A percentile compares a stretch with the other conserved stretches of the same genome.
phyloP scores from a whole-genome alignment of 2,329 filamentous ascomycete species.

The Pseudogymnoascus sp. region DNA sequence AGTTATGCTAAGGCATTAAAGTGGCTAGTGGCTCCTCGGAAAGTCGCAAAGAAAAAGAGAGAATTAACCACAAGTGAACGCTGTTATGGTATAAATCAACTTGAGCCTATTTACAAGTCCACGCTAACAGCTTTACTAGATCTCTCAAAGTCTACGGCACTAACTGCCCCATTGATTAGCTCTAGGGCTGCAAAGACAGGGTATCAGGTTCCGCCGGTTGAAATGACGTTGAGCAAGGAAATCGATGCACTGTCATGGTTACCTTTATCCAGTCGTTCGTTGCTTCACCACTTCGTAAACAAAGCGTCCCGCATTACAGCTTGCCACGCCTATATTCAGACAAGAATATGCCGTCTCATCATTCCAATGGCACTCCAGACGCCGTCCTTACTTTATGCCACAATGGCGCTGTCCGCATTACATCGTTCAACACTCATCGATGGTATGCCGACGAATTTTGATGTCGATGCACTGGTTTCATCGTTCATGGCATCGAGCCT shows the following conservation, averaged over 20 bases:
- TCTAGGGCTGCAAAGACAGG: not conserved
- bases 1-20: constrained; percentile 35
- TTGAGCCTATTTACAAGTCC: not conserved
- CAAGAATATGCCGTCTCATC: constrained; percentile 34
- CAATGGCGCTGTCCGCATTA: constrained; percentile 35
- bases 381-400: constrained; percentile 35
- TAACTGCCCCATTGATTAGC: not conserved
- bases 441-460: constrained; percentile 28
- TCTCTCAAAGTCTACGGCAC: not conserved
- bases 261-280: constrained; percentile 28
- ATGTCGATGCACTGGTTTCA: constrained; percentile 31
- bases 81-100: constrained; percentile 22
- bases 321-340: constrained; percentile 33
- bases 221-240: constrained; percentile 23
- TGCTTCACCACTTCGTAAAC: constrained; percentile 34
- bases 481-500: constrained; percentile 33
- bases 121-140: not conserved
- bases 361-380: constrained; percentile 37
- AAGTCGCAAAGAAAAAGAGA: constrained; percentile 32
- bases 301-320: constrained; percentile 35
- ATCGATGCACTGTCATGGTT: constrained; percentile 33
- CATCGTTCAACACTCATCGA: constrained; percentile 32
- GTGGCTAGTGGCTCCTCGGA: constrained; percentile 35
- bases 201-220: not conserved
- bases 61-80: constrained; percentile 29